phyloP scores from a whole-genome alignment of 345 rosid genomes.

The Lagerstroemia speciosa region DNA sequence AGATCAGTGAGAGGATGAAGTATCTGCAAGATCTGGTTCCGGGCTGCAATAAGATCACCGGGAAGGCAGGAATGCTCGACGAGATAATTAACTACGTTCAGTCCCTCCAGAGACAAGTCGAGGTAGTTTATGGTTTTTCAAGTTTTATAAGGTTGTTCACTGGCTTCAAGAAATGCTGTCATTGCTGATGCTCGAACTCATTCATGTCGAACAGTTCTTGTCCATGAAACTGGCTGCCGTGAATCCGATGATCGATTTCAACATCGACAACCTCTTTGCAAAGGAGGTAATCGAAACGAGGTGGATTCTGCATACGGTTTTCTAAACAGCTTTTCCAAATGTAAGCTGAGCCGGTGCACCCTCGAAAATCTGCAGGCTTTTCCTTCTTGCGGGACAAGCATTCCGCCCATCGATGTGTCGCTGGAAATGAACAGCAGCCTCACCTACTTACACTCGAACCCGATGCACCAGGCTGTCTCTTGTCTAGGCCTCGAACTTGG shows the following conservation, averaged over 20 bases:
- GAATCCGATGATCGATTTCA: slow-evolving; percentile 39
- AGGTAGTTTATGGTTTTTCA: slow-evolving; percentile 25
- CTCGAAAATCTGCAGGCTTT: slow-evolving; percentile 21
- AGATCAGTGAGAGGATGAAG: slow-evolving; percentile 74
- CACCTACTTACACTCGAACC: slow-evolving; percentile 42
- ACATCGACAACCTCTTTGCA: slow-evolving; percentile 34
- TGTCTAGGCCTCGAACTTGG: slow-evolving; percentile 36
- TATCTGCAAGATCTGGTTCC: slow-evolving; percentile 72
- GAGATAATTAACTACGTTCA: slow-evolving; percentile 77
- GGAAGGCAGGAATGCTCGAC: slow-evolving; percentile 82
- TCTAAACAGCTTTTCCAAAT: too few species aligned
- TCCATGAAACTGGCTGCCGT: slow-evolving; percentile 61
- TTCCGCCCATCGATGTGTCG: slow-evolving; percentile 34
- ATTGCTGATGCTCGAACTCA: neutral
- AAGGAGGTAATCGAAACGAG: slow-evolving; percentile 37
- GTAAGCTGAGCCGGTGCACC: neutral
- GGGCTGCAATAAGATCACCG: slow-evolving; percentile 54
- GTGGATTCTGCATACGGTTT: neutral
- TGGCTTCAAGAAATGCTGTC: too few species aligned
- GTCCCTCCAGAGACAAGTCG: slow-evolving; percentile 71
- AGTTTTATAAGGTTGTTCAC: too few species aligned
- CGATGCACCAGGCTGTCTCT: slow-evolving; percentile 37
- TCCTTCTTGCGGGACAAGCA: slow-evolving; percentile 21
- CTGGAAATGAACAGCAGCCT: slow-evolving; percentile 35
- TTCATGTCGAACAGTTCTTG: slow-evolving; percentile 36